A percentile compares a stretch with the other conserved stretches of the same genome.
Evolutionary conservation across 768 basidiomycete species (phyloP).

Genomic region (Amanita polypyramis): DNA sequence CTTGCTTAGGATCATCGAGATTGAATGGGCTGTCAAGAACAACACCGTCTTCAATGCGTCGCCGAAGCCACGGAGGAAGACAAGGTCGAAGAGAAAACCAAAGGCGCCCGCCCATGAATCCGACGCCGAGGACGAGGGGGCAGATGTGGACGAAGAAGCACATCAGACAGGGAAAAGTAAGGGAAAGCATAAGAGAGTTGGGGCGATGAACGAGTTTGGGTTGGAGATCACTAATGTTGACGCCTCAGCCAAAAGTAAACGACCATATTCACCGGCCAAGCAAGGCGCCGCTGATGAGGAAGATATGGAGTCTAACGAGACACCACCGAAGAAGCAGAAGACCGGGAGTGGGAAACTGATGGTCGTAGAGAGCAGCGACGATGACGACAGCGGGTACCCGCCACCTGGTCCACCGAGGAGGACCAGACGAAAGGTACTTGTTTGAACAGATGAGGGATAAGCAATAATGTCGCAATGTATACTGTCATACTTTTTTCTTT

Average conservation of each 20-base stretch:
- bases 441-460: neutral
- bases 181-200: slow-evolving; percentile 4
- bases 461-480: neutral
- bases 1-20: slow-evolving; percentile 59
- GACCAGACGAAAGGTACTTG: slow-evolving; percentile 9
- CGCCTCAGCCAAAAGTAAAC: slow-evolving; percentile 28
- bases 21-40: slow-evolving; percentile 69
- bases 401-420: slow-evolving; percentile 14
- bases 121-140: slow-evolving; percentile 16
- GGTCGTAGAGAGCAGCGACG: slow-evolving; percentile 18
- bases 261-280: slow-evolving; percentile 11
- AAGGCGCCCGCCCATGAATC: slow-evolving; percentile 16
- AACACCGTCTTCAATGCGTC: slow-evolving; percentile 48
- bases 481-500: neutral
- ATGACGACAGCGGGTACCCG: slow-evolving; percentile 7
- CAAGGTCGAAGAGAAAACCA: slow-evolving; percentile 24
- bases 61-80: slow-evolving; percentile 34
- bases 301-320: slow-evolving; percentile 13
- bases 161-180: slow-evolving; percentile 13
- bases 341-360: slow-evolving; percentile 13
- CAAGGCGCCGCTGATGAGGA: neutral
- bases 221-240: slow-evolving; percentile 33
- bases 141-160: slow-evolving; percentile 16
- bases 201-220: slow-evolving; percentile 25
- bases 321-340: slow-evolving; percentile 26